Evolutionary conservation across 2,329 filamentous ascomycete genomes (phyloP).

Genomic region (Magnaporthiopsis rhizophila): DNA sequence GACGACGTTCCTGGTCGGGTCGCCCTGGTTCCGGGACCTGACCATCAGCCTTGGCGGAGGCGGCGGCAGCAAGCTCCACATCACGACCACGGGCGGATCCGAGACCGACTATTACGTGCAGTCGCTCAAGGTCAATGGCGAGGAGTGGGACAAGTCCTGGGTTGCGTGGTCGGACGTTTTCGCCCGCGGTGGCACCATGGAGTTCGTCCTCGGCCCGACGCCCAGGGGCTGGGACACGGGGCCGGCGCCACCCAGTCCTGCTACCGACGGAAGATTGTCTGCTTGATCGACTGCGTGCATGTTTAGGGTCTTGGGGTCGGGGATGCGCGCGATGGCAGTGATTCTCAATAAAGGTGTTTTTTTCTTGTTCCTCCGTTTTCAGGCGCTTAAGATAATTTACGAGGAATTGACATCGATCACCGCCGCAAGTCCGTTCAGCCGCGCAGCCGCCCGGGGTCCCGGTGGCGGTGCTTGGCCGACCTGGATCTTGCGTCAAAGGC

Average conservation of each 20-base stretch:
- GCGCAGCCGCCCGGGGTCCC: no score
- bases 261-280: constrained; percentile 14
- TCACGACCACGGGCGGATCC: constrained; percentile 44
- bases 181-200: constrained; percentile 50
- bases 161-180: constrained; percentile 60
- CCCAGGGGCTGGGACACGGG: constrained; percentile 52
- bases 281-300: background rate
- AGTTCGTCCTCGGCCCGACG: constrained; percentile 51
- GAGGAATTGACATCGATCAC: no score
- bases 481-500: no score
- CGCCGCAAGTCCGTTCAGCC: no score
- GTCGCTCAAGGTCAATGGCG: constrained; percentile 56
- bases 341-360: no score
- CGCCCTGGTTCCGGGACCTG: constrained; percentile 54
- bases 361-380: no score
- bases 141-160: constrained; percentile 56
- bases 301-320: no score
- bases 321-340: no score
- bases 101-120: constrained; percentile 50
- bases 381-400: no score
- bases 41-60: constrained; percentile 48
- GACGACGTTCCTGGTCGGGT: constrained; percentile 58
- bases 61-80: constrained; percentile 45
- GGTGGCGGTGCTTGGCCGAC: no score
- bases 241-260: constrained; percentile 39